phyloP scores from a whole-genome alignment of 345 rosid genomes.

The Corchorus olitorius region DNA sequence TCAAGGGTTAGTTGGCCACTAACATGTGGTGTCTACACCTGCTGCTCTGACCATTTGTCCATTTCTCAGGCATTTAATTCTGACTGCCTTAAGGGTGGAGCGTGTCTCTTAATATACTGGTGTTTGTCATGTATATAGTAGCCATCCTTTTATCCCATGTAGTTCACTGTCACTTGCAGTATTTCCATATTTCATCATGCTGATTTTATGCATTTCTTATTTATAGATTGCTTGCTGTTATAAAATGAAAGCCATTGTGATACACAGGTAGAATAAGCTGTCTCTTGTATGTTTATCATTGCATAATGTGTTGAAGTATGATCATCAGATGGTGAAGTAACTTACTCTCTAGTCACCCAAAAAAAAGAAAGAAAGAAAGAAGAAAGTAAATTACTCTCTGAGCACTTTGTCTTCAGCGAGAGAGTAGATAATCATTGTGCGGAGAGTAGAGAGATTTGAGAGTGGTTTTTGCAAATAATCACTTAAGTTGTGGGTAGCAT shows the following conservation, averaged over 20 bases:
- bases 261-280: neutral
- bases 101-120: neutral
- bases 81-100: neutral
- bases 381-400: neutral
- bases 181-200: neutral
- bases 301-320: neutral
- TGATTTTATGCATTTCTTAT: slow-evolving; percentile 1
- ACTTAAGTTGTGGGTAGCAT: neutral
- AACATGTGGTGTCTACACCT: neutral
- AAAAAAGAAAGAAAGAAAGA: too few species aligned
- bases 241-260: slow-evolving; percentile 4
- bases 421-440: neutral
- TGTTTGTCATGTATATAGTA: slow-evolving; percentile 5
- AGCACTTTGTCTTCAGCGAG: neutral
- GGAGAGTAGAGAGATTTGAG: neutral
- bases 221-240: neutral
- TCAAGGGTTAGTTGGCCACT: neutral
- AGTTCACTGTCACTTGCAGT: neutral
- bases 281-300: neutral
- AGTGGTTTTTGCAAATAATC: neutral
- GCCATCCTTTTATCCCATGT: neutral
- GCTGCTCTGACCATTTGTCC: neutral
- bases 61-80: neutral
- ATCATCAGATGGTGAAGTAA: slow-evolving; percentile 3
- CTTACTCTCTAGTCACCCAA: neutral